These are phyloP conservation scores for Myriosclerotinia scirpicola DNA, from an alignment of 2,329 filamentous ascomycete genomes.

Conservation along the genomic window DNA sequence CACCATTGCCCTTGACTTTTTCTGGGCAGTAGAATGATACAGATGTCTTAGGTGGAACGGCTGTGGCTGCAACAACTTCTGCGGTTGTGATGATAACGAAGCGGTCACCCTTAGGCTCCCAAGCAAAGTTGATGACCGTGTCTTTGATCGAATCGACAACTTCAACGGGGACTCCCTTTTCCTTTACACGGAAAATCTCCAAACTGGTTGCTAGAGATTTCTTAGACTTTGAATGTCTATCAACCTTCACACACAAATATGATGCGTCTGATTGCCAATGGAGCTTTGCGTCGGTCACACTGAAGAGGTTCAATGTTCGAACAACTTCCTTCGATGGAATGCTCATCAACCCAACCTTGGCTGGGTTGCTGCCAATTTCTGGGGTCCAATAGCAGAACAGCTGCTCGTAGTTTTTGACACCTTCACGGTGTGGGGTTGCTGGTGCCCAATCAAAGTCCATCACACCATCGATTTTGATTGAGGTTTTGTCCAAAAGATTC, in stretches of 20 bases:
- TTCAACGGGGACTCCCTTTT: slow-evolving; percentile 98
- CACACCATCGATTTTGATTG: slow-evolving; percentile 94
- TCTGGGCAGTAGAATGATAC: slow-evolving; percentile 97
- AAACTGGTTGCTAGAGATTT: slow-evolving; percentile 96
- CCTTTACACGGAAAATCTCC: slow-evolving; percentile 95
- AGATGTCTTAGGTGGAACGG: slow-evolving; percentile 87
- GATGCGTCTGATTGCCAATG: slow-evolving; percentile 97
- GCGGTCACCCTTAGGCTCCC: slow-evolving; percentile 96
- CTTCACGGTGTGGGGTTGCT: slow-evolving; percentile 75
- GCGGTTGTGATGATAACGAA: slow-evolving; percentile 97
- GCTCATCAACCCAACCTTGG: slow-evolving; percentile 95
- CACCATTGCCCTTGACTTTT: slow-evolving; percentile 76
- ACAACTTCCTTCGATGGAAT: slow-evolving; percentile 93
- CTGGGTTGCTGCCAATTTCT: slow-evolving; percentile 95
- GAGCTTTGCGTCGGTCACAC: slow-evolving; percentile 93
- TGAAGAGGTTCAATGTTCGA: slow-evolving; percentile 94
- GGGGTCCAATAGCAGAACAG: slow-evolving; percentile 98
- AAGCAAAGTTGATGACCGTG: slow-evolving; percentile 98
- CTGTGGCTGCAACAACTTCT: slow-evolving; percentile 74
- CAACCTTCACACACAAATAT: slow-evolving; percentile 98
- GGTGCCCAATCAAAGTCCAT: slow-evolving; percentile 99
- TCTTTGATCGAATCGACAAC: slow-evolving; percentile 98
- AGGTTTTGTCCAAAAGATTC: slow-evolving; percentile 85
- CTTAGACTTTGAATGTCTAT: slow-evolving; percentile 98
- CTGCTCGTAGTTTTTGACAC: slow-evolving; percentile 90